Evolutionary conservation across 257 asterid genomes (phyloP).

Genomic region (Petunia axillaris): DNA sequence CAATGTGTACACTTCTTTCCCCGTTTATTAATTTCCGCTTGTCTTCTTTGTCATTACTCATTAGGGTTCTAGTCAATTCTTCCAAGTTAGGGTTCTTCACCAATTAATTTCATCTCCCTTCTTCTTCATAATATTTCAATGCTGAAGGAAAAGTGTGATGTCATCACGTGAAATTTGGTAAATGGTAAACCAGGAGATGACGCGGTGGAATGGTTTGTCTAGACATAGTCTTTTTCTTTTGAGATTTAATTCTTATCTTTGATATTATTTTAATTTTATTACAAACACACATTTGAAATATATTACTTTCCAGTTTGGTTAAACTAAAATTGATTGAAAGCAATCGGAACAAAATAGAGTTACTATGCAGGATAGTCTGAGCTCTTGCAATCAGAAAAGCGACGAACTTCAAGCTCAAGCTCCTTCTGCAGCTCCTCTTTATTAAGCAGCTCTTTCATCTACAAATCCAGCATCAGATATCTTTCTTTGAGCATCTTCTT

Average conservation of each 20-base stretch:
- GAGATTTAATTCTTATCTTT: too few species aligned
- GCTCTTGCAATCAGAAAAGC: conserved; percentile 80
- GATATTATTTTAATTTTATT: too few species aligned
- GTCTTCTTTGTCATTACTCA: not conserved
- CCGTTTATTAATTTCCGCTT: not conserved
- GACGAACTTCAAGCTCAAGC: conserved; percentile 86
- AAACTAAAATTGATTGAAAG: not conserved
- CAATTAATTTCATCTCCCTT: not conserved
- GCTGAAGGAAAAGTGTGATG: not conserved
- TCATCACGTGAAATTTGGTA: not conserved
- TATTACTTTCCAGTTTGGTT: not conserved
- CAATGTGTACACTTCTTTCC: not conserved
- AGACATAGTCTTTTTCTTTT: too few species aligned
- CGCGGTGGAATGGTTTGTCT: too few species aligned
- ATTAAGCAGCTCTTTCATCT: conserved; percentile 52
- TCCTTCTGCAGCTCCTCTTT: conserved; percentile 74
- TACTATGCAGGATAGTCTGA: conserved; percentile 70
- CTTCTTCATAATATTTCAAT: not conserved
- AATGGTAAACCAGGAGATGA: too few species aligned
- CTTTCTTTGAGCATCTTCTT: conserved; percentile 59
- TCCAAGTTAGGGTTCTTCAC: not conserved
- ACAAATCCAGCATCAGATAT: conserved; percentile 52
- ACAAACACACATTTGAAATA: too few species aligned
- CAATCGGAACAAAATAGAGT: conserved; percentile 5
- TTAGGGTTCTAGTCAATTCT: not conserved